Evolutionary conservation across 169 alveolate species (phyloP).

Genomic region (Eimeria praecox): DNA sequence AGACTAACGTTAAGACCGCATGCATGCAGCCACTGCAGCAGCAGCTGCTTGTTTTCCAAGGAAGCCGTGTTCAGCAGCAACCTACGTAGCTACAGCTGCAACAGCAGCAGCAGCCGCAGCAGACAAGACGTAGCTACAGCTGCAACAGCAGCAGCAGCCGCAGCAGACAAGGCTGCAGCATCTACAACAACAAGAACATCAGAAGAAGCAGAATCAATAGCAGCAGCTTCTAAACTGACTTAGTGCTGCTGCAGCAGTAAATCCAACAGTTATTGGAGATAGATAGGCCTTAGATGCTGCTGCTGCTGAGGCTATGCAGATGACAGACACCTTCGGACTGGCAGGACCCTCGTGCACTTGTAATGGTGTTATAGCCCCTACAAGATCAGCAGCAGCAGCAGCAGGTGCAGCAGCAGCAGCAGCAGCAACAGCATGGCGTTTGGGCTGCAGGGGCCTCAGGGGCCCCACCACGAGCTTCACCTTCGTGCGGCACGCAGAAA

Average conservation of each 20-base stretch:
- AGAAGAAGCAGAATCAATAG: not conserved
- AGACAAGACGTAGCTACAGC: no score
- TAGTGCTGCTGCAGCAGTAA: not conserved
- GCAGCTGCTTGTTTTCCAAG: no score
- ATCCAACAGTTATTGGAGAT: not conserved
- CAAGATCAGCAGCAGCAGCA: constrained; percentile 3
- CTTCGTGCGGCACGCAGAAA: not conserved
- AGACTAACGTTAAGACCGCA: no score
- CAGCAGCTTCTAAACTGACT: not conserved
- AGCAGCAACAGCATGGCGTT: not conserved
- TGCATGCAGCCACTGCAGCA: no score
- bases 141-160: not conserved
- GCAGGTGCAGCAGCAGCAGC: not conserved
- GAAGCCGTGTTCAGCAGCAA: not conserved
- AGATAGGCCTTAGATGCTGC: not conserved
- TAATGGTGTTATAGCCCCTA: not conserved
- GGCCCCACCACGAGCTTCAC: not conserved
- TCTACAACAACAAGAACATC: not conserved
- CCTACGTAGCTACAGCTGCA: not conserved
- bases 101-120: not conserved
- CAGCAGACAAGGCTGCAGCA: not conserved
- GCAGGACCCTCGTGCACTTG: not conserved
- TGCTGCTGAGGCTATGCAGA: not conserved
- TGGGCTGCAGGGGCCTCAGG: constrained; percentile 1
- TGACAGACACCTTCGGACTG: not conserved